These are phyloP conservation scores for Coemansia sp. DNA, from an alignment of 192 early-diverging fungal species.

Conservation along the genomic window DNA sequence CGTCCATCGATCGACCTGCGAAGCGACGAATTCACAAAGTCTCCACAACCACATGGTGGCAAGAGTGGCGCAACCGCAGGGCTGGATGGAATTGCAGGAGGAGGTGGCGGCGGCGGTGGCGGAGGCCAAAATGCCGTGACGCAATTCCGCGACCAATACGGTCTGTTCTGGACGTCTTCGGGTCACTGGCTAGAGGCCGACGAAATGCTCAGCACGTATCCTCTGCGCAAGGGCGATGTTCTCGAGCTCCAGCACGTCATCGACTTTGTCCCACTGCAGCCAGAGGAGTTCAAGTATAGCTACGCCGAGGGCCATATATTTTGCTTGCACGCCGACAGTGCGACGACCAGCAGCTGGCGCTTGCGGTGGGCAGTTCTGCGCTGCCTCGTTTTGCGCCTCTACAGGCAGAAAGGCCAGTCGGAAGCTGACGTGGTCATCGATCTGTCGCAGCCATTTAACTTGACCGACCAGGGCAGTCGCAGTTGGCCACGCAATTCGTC, in stretches of 20 bases:
- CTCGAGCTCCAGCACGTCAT: conserved; percentile 58
- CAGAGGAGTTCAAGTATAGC: conserved; percentile 54
- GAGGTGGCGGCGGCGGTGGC: conserved; percentile 4
- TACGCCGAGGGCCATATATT: conserved; percentile 57
- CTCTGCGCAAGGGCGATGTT: conserved; percentile 54
- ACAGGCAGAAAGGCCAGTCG: conserved; percentile 38
- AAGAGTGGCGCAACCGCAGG: conserved; percentile 25
- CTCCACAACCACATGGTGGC: conserved; percentile 6
- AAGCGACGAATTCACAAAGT: conserved; percentile 1
- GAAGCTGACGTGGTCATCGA: conserved; percentile 43
- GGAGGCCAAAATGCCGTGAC: conserved; percentile 21
- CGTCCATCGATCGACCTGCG: conserved; percentile 7
- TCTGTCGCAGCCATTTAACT: conserved; percentile 38
- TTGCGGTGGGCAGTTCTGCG: conserved; percentile 56
- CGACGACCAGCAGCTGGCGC: conserved; percentile 33
- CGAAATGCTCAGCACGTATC: conserved; percentile 57
- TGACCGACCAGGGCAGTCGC: conserved; percentile 49
- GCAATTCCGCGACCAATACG: conserved; percentile 59
- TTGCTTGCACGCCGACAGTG: conserved; percentile 36
- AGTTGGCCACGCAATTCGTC: conserved; percentile 44
- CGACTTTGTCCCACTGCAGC: conserved; percentile 57
- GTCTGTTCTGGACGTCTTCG: conserved; percentile 59
- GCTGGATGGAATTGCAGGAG: conserved; percentile 26
- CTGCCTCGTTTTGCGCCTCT: conserved; percentile 39
- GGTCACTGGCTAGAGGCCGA: conserved; percentile 60